Percentiles rank a stretch among this genome's conserved stretches.
These are phyloP conservation scores for Schizothecium vesticola DNA, from an alignment of 495 filamentous ascomycete genomes.

Conservation along the genomic window DNA sequence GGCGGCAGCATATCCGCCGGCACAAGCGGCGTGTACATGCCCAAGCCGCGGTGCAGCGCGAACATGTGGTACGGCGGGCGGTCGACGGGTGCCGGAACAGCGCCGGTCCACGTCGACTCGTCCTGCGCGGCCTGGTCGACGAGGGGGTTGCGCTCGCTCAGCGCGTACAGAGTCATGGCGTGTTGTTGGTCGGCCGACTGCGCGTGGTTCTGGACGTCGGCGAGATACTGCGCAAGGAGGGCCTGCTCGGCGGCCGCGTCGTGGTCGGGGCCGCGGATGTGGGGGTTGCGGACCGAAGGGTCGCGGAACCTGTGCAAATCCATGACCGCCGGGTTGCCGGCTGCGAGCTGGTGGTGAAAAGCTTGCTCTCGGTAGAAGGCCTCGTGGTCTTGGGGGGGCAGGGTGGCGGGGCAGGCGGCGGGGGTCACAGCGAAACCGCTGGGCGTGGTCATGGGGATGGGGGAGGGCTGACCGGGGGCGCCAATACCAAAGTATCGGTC, in stretches of 20 bases:
- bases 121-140: not conserved
- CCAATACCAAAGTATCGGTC: not conserved
- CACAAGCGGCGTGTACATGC: conserved; percentile 55
- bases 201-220: not conserved
- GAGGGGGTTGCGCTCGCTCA: not conserved
- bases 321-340: not conserved
- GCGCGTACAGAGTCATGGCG: not conserved
- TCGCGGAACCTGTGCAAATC: not conserved
- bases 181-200: not conserved
- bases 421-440: not conserved
- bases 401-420: not conserved
- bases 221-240: not conserved
- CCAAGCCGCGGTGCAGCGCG: conserved; percentile 54
- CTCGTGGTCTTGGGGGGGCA: not conserved
- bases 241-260: not conserved
- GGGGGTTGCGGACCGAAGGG: not conserved
- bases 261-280: not conserved
- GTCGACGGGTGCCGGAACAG: not conserved
- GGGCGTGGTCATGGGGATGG: not conserved
- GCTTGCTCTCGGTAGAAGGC: not conserved
- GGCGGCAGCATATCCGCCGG: conserved; percentile 59
- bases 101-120: not conserved
- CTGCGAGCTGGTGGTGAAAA: not conserved
- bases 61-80: conserved; percentile 32
- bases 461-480: not conserved